Evolutionary conservation across 2,329 filamentous ascomycete species (phyloP).

Genomic region (Hirsutella thompsonii): DNA sequence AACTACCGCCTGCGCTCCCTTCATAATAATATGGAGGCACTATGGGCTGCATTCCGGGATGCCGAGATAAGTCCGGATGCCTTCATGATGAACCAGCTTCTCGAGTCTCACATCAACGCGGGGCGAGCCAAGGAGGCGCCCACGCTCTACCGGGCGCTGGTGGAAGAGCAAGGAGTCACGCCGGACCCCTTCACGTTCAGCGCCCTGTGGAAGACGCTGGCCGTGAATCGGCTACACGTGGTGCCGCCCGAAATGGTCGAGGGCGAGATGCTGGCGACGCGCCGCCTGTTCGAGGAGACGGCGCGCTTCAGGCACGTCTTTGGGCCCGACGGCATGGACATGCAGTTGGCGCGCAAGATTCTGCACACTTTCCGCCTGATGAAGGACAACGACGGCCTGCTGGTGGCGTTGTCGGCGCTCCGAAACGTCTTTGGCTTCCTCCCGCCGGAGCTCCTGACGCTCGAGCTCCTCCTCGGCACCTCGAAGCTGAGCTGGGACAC

Average conservation of each 20-base stretch:
- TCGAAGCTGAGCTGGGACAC: slow-evolving; percentile 30
- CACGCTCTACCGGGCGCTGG: slow-evolving; percentile 41
- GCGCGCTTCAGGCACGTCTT: slow-evolving; percentile 35
- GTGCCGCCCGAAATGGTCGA: slow-evolving; percentile 15
- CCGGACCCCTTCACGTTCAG: slow-evolving; percentile 59
- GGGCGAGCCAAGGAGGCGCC: slow-evolving; percentile 41
- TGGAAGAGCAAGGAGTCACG: slow-evolving; percentile 30
- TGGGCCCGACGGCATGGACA: slow-evolving; percentile 27
- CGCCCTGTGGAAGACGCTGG: slow-evolving; percentile 49
- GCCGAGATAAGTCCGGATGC: slow-evolving; percentile 56
- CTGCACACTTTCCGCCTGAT: slow-evolving; percentile 37
- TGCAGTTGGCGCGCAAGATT: slow-evolving; percentile 34
- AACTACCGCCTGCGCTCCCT: slow-evolving; percentile 55
- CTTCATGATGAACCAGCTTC: slow-evolving; percentile 68
- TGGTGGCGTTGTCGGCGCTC: slow-evolving; percentile 31
- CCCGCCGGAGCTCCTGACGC: slow-evolving; percentile 29
- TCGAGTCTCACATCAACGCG: slow-evolving; percentile 52
- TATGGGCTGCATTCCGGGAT: slow-evolving; percentile 49
- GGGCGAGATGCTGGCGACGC: slow-evolving; percentile 20
- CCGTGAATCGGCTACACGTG: slow-evolving; percentile 33
- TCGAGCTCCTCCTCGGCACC: slow-evolving; percentile 33
- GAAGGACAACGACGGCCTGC: slow-evolving; percentile 28
- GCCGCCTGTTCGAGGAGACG: slow-evolving; percentile 33
- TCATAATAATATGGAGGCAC: slow-evolving; percentile 40
- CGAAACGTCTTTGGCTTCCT: slow-evolving; percentile 28